Evolutionary conservation across 1,284 basidiomycete genomes (phyloP), one percentile per base, ranked within the genome.

Genomic region (Cutaneotrichosporon sp.): DNA sequence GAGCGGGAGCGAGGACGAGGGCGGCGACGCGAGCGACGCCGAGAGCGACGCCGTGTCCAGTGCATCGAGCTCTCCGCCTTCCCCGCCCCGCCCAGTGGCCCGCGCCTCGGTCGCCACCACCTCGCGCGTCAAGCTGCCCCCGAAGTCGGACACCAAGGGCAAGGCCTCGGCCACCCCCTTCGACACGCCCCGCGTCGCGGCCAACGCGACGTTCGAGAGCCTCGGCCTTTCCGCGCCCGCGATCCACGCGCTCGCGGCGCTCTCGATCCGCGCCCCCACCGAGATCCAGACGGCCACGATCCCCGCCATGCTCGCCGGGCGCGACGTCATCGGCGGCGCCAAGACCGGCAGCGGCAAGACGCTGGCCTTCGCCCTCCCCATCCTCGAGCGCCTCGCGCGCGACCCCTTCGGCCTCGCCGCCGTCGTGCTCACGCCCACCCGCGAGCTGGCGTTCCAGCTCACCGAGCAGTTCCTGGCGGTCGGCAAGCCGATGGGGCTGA

Each of bases 261-360:
- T 99, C 85, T 91, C 91, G 18, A 98, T 99, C 69, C 84, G 84
- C 49, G 79, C 81, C 2, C 95, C 95, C 0, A 98, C 95, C 0
- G 88, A 90, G 64, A 90, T 99, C 54, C 95, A 99, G 75, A 83
- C 84, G 0, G 90, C 90, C 3, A 97, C 95, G 76, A 90, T 99
- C 69, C 92, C 92, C 3, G 87, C 89, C 5, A 86, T 98, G 56
- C 82, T 99, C 27, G 81, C 84, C 79, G 91, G 89, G 61, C 85
- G 87, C 72, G 95, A 99, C 79, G 95, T 92, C 75, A 92, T 97
- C 66, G 97, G 97, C 33, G 95, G 97, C 66, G 95, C 97, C 1
- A 95, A 98, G 81, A 99, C 95, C 0, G 97, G 95, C 63, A 95
- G 91, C 10, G 95, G 95, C 71, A 99, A 99, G 82, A 99, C 97